Conservation (phyloP, 805 yeast species). For the Candida pini region DNA sequence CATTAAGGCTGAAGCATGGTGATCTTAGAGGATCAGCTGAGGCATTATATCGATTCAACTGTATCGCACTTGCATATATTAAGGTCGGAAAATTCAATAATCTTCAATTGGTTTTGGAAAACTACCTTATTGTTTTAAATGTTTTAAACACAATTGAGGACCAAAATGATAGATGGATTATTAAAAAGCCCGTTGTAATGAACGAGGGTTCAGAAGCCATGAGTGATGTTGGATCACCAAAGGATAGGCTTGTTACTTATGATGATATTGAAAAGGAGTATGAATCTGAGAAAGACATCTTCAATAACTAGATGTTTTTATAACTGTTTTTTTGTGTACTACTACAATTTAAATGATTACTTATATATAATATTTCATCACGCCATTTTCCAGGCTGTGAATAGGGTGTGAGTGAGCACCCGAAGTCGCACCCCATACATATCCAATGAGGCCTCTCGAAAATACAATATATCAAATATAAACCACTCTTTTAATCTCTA, state of each 20-base stretch:
- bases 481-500: no score
- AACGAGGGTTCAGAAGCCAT: background rate
- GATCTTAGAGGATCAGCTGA: constrained; percentile 46
- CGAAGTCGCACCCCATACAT: no score
- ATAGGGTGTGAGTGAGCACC: no score
- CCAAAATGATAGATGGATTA: constrained; percentile 37
- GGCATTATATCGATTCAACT: constrained; percentile 36
- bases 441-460: no score
- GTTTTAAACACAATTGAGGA: constrained; percentile 31
- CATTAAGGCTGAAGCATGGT: constrained; percentile 44
- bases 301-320: background rate
- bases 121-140: constrained; percentile 36
- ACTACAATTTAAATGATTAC: no score
- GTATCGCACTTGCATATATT: constrained; percentile 13
- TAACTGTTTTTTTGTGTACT: background rate
- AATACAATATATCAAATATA: no score
- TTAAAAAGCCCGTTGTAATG: constrained; percentile 16
- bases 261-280: constrained; percentile 18
- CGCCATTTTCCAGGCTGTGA: no score
- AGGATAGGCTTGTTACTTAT: constrained; percentile 9
- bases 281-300: constrained; percentile 4
- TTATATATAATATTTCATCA: no score
- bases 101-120: constrained; percentile 24
- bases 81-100: constrained; percentile 10
- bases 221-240: background rate